Evolutionary conservation across 257 asterid species (phyloP).

Genomic region (Dorcoceras hygrometricum): DNA sequence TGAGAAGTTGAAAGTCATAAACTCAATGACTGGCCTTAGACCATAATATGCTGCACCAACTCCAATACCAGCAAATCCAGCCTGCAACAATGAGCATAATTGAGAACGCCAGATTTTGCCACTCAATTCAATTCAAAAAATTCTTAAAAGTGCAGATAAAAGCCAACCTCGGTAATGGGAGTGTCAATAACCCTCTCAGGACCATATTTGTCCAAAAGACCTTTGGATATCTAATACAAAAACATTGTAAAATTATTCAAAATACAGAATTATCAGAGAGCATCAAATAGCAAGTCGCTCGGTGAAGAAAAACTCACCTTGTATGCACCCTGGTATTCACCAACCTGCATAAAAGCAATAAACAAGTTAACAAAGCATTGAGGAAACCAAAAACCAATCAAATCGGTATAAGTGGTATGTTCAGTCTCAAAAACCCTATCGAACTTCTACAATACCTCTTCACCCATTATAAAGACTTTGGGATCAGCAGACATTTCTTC

Average conservation of each 20-base stretch:
- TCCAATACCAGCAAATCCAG: slow-evolving; percentile 94
- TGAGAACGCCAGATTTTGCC: slow-evolving; percentile 10
- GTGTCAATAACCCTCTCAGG: slow-evolving; percentile 88
- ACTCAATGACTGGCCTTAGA: slow-evolving; percentile 78
- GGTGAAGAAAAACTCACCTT: slow-evolving; percentile 52
- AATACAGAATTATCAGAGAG: slow-evolving; percentile 3
- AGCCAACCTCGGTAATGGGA: slow-evolving; percentile 89
- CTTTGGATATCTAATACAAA: slow-evolving; percentile 69
- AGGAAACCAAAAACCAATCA: slow-evolving; percentile 5
- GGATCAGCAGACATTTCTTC: slow-evolving; percentile 99
- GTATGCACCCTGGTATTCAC: slow-evolving; percentile 98
- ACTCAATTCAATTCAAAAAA: slow-evolving; percentile 13
- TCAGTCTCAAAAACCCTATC: slow-evolving; percentile 16
- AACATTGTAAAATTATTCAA: slow-evolving; percentile 7
- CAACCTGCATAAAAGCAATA: slow-evolving; percentile 56
- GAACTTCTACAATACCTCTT: slow-evolving; percentile 59
- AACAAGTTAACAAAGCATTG: slow-evolving; percentile 22
- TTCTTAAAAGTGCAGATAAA: slow-evolving; percentile 15
- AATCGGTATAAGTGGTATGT: not conserved
- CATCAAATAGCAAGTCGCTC: not conserved
- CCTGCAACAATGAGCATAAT: slow-evolving; percentile 42
- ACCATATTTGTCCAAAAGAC: slow-evolving; percentile 87
- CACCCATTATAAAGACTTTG: slow-evolving; percentile 84
- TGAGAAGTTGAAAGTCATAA: slow-evolving; percentile 97
- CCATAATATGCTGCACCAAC: slow-evolving; percentile 98